phyloP scores from a whole-genome alignment of 345 rosid genomes.

The Jatropha curcas region DNA sequence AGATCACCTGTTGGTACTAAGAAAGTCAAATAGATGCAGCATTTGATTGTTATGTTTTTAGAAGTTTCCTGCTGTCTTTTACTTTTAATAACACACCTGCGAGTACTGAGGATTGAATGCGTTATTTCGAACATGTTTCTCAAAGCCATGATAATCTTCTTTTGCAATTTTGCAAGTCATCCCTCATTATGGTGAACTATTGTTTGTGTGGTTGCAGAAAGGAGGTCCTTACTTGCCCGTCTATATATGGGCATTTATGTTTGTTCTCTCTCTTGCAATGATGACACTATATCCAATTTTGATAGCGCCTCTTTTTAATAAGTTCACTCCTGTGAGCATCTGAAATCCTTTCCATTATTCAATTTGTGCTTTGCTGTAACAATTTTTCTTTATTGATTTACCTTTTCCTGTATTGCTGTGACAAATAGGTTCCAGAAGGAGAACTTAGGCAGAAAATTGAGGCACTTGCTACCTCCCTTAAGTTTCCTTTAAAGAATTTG shows the following conservation, averaged over 20 bases:
- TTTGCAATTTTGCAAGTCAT: neutral
- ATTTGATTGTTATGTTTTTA: neutral
- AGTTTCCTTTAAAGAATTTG: conserved; percentile 90
- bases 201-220: conserved; percentile 56
- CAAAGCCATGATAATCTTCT: conserved; percentile 1
- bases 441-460: conserved; percentile 77
- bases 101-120: neutral
- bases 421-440: conserved; percentile 87
- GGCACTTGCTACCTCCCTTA: conserved; percentile 83
- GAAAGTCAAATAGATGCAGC: conserved; percentile 1
- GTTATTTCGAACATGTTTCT: conserved; percentile 6
- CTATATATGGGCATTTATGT: conserved; percentile 97
- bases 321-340: conserved; percentile 89
- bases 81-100: neutral
- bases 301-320: conserved; percentile 96
- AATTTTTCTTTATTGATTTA: conserved; percentile 19
- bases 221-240: conserved; percentile 99
- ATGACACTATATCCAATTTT: conserved; percentile 91
- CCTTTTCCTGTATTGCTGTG: conserved; percentile 19
- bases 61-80: neutral
- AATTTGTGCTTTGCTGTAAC: neutral
- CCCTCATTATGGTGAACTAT: conserved; percentile 13
- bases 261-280: conserved; percentile 91
- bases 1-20: conserved; percentile 15
- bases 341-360: conserved; percentile 1